phyloP scores from a whole-genome alignment of 805 yeast genomes.

The Zygosaccharomyces kombuchaensis region DNA sequence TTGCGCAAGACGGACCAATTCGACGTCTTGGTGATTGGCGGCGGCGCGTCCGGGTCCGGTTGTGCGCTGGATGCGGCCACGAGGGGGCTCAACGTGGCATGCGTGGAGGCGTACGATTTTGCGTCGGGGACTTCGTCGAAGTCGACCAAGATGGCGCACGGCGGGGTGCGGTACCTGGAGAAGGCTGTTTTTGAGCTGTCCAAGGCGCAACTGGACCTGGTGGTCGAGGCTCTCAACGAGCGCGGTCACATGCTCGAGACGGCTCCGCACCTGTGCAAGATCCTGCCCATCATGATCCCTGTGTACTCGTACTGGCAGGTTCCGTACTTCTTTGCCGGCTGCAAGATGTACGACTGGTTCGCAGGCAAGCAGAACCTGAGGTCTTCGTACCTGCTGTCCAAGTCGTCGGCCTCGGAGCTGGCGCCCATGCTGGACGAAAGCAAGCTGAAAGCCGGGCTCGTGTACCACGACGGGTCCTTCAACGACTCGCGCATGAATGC shows the following conservation, averaged over 20 bases:
- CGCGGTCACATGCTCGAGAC: conserved; percentile 80
- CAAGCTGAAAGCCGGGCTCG: conserved; percentile 81
- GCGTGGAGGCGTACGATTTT: conserved; percentile 83
- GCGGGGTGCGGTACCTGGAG: conserved; percentile 93
- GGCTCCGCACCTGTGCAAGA: conserved; percentile 85
- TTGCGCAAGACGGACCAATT: conserved; percentile 45
- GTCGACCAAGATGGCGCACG: conserved; percentile 95
- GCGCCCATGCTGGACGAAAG: conserved; percentile 84
- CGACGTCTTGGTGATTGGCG: conserved; percentile 89
- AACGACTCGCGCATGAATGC: conserved; percentile 90
- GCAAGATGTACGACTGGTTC: conserved; percentile 85
- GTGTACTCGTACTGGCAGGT: conserved; percentile 94
- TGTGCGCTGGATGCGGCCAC: conserved; percentile 87
- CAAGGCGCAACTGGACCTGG: conserved; percentile 82
- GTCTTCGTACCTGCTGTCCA: conserved; percentile 66
- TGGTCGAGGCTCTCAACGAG: conserved; percentile 84
- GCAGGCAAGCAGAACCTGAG: conserved; percentile 87
- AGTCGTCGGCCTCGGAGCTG: conserved; percentile 58
- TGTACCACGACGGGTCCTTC: conserved; percentile 92
- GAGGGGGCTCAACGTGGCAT: conserved; percentile 83
- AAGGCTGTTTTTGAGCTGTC: conserved; percentile 91
- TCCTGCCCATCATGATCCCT: conserved; percentile 93
- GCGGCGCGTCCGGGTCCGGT: conserved; percentile 96
- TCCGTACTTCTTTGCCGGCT: conserved; percentile 89
- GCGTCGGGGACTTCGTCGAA: conserved; percentile 92